Percentiles rank a stretch among this genome's conserved stretches.
Conservation (phyloP, 2,329 filamentous ascomycete genomes). For the Trichoderma breve region DNA sequence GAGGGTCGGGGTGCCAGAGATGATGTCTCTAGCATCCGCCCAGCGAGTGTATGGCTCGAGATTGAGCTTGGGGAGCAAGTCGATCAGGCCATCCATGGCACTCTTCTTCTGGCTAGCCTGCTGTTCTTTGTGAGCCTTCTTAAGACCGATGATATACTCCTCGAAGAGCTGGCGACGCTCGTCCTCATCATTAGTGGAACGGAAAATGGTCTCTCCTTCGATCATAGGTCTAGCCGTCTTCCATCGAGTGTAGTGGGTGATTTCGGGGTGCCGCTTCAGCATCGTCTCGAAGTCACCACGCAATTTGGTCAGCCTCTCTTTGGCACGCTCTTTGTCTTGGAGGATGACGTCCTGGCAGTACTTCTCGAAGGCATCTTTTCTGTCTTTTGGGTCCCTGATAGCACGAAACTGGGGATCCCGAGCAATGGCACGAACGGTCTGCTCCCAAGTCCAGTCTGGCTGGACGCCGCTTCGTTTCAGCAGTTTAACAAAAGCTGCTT, state of each 20-base stretch:
- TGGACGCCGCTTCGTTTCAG: slow-evolving; percentile 82
- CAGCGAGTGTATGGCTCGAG: slow-evolving; percentile 93
- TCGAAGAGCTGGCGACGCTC: slow-evolving; percentile 90
- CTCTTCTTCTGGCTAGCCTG: slow-evolving; percentile 71
- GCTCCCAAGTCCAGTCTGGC: slow-evolving; percentile 89
- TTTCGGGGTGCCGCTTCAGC: slow-evolving; percentile 94
- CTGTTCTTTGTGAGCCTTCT: slow-evolving; percentile 73
- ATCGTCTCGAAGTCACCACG: slow-evolving; percentile 93
- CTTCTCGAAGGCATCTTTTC: slow-evolving; percentile 89
- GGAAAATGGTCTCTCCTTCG: slow-evolving; percentile 92
- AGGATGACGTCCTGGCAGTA: slow-evolving; percentile 86
- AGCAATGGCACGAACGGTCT: slow-evolving; percentile 79
- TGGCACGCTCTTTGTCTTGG: slow-evolving; percentile 91
- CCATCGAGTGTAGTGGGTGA: slow-evolving; percentile 96
- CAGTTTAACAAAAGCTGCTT: slow-evolving; percentile 88
- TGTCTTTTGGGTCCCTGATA: slow-evolving; percentile 87
- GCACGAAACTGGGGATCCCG: slow-evolving; percentile 91
- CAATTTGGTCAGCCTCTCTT: slow-evolving; percentile 88
- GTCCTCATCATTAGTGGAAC: slow-evolving; percentile 80
- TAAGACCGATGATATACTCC: slow-evolving; percentile 85
- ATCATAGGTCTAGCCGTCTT: slow-evolving; percentile 93
- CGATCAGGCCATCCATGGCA: slow-evolving; percentile 79
- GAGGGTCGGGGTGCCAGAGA: slow-evolving; percentile 75
- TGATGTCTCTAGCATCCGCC: slow-evolving; percentile 81
- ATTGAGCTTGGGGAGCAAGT: slow-evolving; percentile 74